Base-by-base conservation (phyloP, 2,329 filamentous ascomycete genomes). In the Venturiaceae sp. region DNA sequence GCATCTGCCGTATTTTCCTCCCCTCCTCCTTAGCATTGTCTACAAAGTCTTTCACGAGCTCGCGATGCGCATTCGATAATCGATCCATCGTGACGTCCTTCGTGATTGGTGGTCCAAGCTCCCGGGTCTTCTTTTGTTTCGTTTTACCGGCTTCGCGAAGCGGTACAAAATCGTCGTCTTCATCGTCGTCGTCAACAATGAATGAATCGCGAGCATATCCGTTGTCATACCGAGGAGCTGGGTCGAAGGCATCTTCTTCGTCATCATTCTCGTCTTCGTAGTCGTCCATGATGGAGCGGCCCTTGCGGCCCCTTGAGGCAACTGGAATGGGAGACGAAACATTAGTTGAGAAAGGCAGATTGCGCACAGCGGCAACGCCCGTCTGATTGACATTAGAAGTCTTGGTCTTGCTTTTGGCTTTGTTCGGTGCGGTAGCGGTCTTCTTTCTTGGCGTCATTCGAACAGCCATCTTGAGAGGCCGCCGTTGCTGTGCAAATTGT, bases 41-140 rank as follows among this genome's bases (percentile, higher is more conserved):
- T 23, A 90, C 77, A 66, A 92, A 94, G 32, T 78, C 74, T 23
- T 80, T 73, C n/a, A 91, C 76, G 23, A 88, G 71, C 58, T 82
- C 79, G 52, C 78, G 77, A 64, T 91, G 87, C 23, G 85, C 70
- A 0, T 83, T 80, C 14, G 77, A 74, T 2, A 90, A 69, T 19
- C 67, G 72, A 19, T 76, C 74, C 62, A 87, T 74, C 21, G 79
- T 77, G 21, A 75, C 69, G 64, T 86, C 81, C 13, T 73, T 74
- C 1, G 77, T 80, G 61, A 87, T 88, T 0, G 84, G 85, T 32
- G 79, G 77, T 1, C 81, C 82, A 26, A 81, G 70, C 19, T 69
- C 63, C 66, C 58, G 59, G n/a, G 68, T 33, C 64, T 73, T 66
- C 64, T 72, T 66, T 59, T 71, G 66, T 66, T 76, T 57, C 68